These are phyloP conservation scores for Globisporangium barbulae DNA, from an alignment of 352 stramenopile species.

Conservation along the genomic window DNA sequence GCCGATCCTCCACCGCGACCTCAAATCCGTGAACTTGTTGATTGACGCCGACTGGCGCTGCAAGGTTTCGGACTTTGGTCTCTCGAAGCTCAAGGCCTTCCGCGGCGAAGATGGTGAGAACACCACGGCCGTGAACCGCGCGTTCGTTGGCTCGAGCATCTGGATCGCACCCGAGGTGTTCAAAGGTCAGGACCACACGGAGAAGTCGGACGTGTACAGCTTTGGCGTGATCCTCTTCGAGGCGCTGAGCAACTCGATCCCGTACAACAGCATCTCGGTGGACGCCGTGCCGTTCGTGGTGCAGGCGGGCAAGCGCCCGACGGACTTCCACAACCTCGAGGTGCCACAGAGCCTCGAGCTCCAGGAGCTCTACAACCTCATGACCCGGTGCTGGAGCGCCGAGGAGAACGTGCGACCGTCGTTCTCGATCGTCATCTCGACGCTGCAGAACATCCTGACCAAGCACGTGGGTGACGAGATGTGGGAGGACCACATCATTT, in stretches of 20 bases:
- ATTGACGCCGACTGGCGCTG: slow-evolving; percentile 87
- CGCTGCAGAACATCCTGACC: slow-evolving; percentile 60
- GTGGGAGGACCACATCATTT: slow-evolving; percentile 85
- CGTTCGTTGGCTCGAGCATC: slow-evolving; percentile 84
- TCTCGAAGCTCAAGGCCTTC: slow-evolving; percentile 84
- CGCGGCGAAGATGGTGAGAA: slow-evolving; percentile 47
- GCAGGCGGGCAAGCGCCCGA: slow-evolving; percentile 72
- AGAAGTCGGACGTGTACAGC: slow-evolving; percentile 89
- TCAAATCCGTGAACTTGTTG: slow-evolving; percentile 90
- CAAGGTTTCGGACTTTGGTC: slow-evolving; percentile 89
- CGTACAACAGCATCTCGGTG: slow-evolving; percentile 76
- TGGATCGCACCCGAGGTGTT: slow-evolving; percentile 92
- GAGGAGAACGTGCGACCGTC: slow-evolving; percentile 67
- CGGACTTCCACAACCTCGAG: slow-evolving; percentile 67
- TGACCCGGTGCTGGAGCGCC: slow-evolving; percentile 76
- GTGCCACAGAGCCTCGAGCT: slow-evolving; percentile 43
- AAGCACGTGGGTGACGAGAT: slow-evolving; percentile 73
- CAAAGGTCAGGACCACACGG: slow-evolving; percentile 80
- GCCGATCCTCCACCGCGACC: slow-evolving; percentile 86
- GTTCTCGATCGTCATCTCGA: slow-evolving; percentile 82
- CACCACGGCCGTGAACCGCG: slow-evolving; percentile 28
- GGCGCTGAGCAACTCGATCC: slow-evolving; percentile 52
- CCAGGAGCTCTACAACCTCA: slow-evolving; percentile 64
- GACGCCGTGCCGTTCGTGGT: slow-evolving; percentile 83
- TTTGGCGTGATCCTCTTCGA: slow-evolving; percentile 86